Evolutionary conservation across 345 rosid species (phyloP).

Genomic region (Syzygium jambos): DNA sequence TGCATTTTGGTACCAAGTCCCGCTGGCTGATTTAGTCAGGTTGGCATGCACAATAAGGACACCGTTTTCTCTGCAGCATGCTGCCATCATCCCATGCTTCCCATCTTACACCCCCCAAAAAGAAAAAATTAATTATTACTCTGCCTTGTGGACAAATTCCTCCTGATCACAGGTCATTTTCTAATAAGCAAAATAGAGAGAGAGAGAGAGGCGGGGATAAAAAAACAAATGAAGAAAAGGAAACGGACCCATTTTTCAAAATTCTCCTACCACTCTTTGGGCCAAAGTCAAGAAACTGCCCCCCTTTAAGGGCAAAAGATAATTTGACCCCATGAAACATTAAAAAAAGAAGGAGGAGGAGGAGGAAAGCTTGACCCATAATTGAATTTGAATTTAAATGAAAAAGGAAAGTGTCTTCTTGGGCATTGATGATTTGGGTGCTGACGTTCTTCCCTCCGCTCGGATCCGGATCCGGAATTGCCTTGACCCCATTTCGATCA

Average conservation of each 20-base stretch:
- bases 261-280: not conserved
- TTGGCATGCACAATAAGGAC: not conserved
- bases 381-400: not conserved
- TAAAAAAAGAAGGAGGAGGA: not conserved
- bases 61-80: not conserved
- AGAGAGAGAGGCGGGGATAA: not conserved
- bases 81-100: not conserved
- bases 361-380: not conserved
- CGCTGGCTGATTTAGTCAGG: not conserved
- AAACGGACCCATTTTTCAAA: not conserved
- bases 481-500: not conserved
- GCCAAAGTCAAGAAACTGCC: not conserved
- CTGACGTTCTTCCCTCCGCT: not conserved
- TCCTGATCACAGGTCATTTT: not conserved
- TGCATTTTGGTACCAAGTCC: not conserved
- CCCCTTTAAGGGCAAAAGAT: not conserved
- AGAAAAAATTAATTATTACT: not conserved
- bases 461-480: not conserved
- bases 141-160: not conserved
- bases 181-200: not conserved
- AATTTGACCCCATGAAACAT: not conserved
- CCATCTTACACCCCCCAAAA: not conserved
- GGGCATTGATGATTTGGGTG: not conserved
- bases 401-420: not conserved
- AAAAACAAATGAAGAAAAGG: not conserved